Conservation (phyloP, 1,284 basidiomycete genomes). For the Ganoderma multipileum region DNA sequence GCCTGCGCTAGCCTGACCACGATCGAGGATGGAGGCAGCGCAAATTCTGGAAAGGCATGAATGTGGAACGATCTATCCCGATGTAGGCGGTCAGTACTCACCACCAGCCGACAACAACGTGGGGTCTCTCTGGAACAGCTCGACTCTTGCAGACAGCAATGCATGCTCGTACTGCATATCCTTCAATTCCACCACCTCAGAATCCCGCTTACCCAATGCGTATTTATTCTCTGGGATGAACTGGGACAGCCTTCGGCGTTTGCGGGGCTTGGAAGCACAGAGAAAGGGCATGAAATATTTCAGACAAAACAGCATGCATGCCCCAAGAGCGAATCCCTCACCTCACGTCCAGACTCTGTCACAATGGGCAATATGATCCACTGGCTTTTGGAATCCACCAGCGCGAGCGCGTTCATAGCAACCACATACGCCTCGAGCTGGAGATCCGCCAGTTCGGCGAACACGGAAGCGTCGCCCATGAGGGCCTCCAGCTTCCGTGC, state of each 20-base stretch:
- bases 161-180: conserved; percentile 91
- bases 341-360: conserved; percentile 51
- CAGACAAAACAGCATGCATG: conserved; percentile 8
- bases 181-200: conserved; percentile 80
- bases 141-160: conserved; percentile 80
- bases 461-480: conserved; percentile 54
- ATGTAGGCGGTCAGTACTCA: conserved; percentile 31
- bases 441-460: conserved; percentile 69
- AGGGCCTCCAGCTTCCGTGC: conserved; percentile 80
- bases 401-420: conserved; percentile 88
- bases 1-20: conserved; percentile 84
- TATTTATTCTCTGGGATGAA: conserved; percentile 84
- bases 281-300: conserved; percentile 1
- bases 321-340: conserved; percentile 31
- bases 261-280: conserved; percentile 53
- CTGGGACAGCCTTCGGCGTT: conserved; percentile 74
- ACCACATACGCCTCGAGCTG: conserved; percentile 87
- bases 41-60: conserved; percentile 54
- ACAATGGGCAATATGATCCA: conserved; percentile 79
- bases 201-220: conserved; percentile 62
- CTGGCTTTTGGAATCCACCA: conserved; percentile 83
- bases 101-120: conserved; percentile 57
- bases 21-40: conserved; percentile 74
- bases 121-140: conserved; percentile 71
- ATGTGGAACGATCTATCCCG: conserved; percentile 15